Conservation (phyloP, 768 basidiomycete genomes). For the Leccinum boreale region DNA sequence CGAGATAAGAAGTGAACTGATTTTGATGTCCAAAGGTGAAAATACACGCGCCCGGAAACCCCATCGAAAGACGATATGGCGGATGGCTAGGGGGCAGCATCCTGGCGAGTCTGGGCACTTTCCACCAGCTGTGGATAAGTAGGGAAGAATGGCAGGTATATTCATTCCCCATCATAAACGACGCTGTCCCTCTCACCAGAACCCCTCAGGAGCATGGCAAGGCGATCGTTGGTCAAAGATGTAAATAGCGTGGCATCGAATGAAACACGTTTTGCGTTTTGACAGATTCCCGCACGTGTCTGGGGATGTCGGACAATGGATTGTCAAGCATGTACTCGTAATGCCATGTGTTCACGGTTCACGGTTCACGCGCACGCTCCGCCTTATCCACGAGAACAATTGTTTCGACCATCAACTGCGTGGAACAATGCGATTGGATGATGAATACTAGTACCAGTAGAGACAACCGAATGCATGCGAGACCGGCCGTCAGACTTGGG, state of each 20-base stretch:
- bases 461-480: conserved; percentile 9
- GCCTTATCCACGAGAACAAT: not conserved
- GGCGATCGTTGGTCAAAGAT: conserved; percentile 78
- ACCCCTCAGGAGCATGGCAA: conserved; percentile 70
- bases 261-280: not conserved
- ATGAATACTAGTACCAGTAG: not conserved
- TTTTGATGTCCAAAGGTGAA: conserved; percentile 58
- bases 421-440: conserved; percentile 15
- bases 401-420: not conserved
- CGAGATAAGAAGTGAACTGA: conserved; percentile 5
- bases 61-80: conserved; percentile 85
- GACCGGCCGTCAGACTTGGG: conserved; percentile 18
- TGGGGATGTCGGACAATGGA: not conserved
- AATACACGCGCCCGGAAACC: conserved; percentile 89
- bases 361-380: not conserved
- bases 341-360: not conserved
- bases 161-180: conserved; percentile 5
- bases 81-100: conserved; percentile 97
- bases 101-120: conserved; percentile 90
- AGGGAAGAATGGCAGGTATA: conserved; percentile 88
- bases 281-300: not conserved
- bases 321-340: not conserved
- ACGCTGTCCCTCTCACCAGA: conserved; percentile 1
- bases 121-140: conserved; percentile 97
- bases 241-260: conserved; percentile 51